Evolutionary conservation across 164 flowering plant genomes (phyloP).

Genomic region (Brasenia schreberi): DNA sequence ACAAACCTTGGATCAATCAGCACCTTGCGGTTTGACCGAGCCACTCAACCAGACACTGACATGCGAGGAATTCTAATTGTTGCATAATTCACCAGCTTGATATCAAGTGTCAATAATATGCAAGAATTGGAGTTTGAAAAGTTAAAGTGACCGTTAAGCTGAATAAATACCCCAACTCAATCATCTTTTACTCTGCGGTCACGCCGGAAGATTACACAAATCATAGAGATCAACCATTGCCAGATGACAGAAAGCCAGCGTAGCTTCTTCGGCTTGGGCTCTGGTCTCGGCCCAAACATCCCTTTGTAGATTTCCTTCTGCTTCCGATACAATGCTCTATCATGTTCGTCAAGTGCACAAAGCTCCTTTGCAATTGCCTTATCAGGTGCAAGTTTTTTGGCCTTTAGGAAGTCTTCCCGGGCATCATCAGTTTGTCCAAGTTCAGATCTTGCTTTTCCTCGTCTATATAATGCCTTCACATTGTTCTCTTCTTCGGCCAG

Average conservation of each 20-base stretch:
- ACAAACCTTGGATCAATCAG: no score
- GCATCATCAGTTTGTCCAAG: conserved; percentile 96
- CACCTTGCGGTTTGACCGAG: no score
- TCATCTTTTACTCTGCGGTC: conserved; percentile 30
- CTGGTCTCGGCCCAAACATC: conserved; percentile 73
- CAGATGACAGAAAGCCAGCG: conserved; percentile 49
- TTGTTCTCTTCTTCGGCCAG: conserved; percentile 81
- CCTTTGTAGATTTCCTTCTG: conserved; percentile 92
- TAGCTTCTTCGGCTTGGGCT: conserved; percentile 29
- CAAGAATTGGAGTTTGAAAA: neutral
- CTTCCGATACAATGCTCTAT: conserved; percentile 75
- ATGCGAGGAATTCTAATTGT: no score
- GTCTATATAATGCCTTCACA: conserved; percentile 76
- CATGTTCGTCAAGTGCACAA: conserved; percentile 64
- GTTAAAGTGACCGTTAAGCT: neutral
- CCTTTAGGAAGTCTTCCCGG: conserved; percentile 75
- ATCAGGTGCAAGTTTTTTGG: conserved; percentile 68
- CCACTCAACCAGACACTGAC: no score
- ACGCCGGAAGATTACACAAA: conserved; percentile 39
- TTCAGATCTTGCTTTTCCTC: conserved; percentile 96
- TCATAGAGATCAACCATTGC: conserved; percentile 63
- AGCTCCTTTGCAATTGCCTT: conserved; percentile 68
- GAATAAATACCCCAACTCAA: conserved; percentile 7
- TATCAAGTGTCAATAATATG: neutral
- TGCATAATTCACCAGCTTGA: neutral